Base-by-base conservation (phyloP, 805 yeast genomes). In the Kodamaea leandrae region DNA sequence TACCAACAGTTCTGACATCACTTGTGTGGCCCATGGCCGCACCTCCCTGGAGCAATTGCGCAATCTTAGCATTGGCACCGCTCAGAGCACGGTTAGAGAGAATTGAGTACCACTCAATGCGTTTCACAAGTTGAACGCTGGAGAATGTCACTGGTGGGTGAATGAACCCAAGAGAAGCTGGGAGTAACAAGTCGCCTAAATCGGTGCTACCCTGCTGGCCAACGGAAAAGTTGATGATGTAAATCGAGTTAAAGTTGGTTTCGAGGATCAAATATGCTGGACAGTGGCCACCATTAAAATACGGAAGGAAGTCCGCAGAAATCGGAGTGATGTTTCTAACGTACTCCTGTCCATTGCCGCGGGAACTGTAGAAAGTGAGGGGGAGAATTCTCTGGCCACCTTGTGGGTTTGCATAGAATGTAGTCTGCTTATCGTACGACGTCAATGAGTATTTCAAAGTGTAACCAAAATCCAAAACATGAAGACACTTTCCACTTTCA, bases 371-470 rank as follows among this genome's bases (percentile, higher is more conserved):
- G 42, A 66, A 60, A 9, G 53, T 30, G 4, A 66, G 49, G 0
- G 58, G 52, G 10, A 67, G 43, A 9, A 55, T 53, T 23, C 63
- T 47, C 37, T 57, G 68, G 10, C 46, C 75, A 52, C 46, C 72
- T 63, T 25, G 84, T 74, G 49, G 91, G 18, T 65, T 69, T 0
- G 83, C 69, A 60, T 88, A 93, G 55, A 80, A 88, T 38, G 75
- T 75, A 13, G 85, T 84, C 85, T 89, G 93, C 38, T 81, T 80
- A 6, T 82, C 84, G 61, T 88, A 86, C 0, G 96, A 83, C 0
- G 96, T 85, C 43, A 91, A 63, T 2, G 89, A 74, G 50, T 87
- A 86, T 37, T 79, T 76, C 17, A 95, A 84, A 10, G 96, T 85
- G 32, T 72, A 70, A 3, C 96, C 96, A 51, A 88, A 83, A 47